Conservation (phyloP, 495 filamentous ascomycete species). For the Margaritispora aquatica region DNA sequence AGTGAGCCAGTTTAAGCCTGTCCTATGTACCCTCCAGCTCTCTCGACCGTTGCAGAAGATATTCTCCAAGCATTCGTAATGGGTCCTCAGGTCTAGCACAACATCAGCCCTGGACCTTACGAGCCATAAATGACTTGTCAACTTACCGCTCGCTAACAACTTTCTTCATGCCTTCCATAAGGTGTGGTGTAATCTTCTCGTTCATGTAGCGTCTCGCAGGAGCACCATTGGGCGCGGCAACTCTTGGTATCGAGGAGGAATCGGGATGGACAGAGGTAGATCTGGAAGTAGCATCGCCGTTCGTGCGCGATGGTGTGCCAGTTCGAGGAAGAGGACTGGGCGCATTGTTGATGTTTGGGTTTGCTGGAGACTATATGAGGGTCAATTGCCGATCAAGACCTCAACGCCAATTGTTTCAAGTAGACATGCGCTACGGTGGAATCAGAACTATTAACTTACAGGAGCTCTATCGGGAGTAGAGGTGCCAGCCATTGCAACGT, state of each 20-base stretch:
- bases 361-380: constrained; percentile 16
- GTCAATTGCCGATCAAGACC: constrained; percentile 2
- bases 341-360: constrained; percentile 13
- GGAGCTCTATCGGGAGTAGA: constrained; percentile 17
- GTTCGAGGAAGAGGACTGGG: constrained; percentile 22
- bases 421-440: no score
- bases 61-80: constrained; percentile 79
- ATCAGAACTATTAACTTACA: constrained; percentile 14
- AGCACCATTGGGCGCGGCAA: constrained; percentile 65
- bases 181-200: constrained; percentile 71
- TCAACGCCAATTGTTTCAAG: not conserved
- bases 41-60: constrained; percentile 70
- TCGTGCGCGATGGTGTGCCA: constrained; percentile 23
- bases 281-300: constrained; percentile 21
- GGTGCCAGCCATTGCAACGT: constrained; percentile 28
- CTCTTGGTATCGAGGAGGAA: constrained; percentile 39
- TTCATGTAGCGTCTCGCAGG: constrained; percentile 88
- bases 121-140: not conserved
- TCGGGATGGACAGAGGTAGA: constrained; percentile 49
- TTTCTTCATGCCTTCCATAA: constrained; percentile 91
- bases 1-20: not conserved
- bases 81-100: constrained; percentile 68
- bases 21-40: constrained; percentile 53
- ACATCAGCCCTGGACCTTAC: constrained; percentile 1
- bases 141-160: constrained; percentile 78